Base-by-base conservation (phyloP, 177 flowering plant genomes). In the Vitis hybrid region DNA sequence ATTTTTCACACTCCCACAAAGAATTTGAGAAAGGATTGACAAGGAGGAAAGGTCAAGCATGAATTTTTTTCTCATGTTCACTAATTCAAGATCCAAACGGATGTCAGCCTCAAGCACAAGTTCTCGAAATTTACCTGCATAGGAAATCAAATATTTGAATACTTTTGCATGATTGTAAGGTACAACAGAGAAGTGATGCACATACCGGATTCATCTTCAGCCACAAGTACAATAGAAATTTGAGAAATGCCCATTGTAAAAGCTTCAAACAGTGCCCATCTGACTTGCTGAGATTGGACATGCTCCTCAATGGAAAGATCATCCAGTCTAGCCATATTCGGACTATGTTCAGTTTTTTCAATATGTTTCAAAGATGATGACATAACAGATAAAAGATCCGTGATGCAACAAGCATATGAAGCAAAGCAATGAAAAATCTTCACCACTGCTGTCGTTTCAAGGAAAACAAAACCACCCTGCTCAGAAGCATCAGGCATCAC, bases 391-490 rank as follows among this genome's bases (percentile, higher is more conserved):
- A 75, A 67, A 52, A 85, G 75, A 66, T 66, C 66, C 57, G 49
- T 54, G 56, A 80, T 49, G 64, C 60, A 72, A 57, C 71, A 71
- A 64, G 76, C 56, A 71, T 88, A 87, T 61, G 78, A 77, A 59
- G 70, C 70, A 73, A 78, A 81, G 73, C 77, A 82, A 30, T 70
- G 73, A 60, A 75, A 19, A 58, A 86, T 81, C 68, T 68, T 81
- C 13, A 68, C 78, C 78, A 89, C 60, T 23, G 96, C 88, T 61
- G 68, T 50, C 30, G 82, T 72, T 80, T 93, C 97, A 75, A 95
- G 75, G 66, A 87, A 64, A 58, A 91, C 21, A 60, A 73, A 65
- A 69, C 94, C 98, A 78, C 97, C 99, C 99, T 95, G 95, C 70
- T 61, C 75, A 74, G 32, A 30, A 68, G 63, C 69, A 80, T 51